Evolutionary conservation across 2,329 filamentous ascomycete genomes (phyloP).

Genomic region (Cladobotryum protrusum): DNA sequence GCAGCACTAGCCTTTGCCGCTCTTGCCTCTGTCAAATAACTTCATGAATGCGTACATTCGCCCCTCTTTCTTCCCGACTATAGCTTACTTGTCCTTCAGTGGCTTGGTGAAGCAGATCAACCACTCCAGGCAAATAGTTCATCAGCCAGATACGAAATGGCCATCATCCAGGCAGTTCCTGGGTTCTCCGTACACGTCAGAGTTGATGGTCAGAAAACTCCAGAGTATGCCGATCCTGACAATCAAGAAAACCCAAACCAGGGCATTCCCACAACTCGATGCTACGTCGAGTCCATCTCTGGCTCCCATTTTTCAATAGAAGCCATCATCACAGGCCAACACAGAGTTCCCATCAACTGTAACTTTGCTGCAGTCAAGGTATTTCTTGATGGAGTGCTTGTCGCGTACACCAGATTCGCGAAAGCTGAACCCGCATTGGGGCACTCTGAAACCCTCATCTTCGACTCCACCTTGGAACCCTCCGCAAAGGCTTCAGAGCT

Average conservation of each 20-base stretch:
- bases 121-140: not conserved
- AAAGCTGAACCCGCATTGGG: not conserved
- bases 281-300: conserved; percentile 21
- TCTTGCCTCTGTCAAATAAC: no score
- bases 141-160: conserved; percentile 13
- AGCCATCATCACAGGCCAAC: not conserved
- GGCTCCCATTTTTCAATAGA: conserved; percentile 16
- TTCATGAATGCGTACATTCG: no score
- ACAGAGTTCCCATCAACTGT: accelerated
- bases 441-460: not conserved
- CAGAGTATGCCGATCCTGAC: conserved; percentile 15
- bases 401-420: accelerated
- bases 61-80: no score
- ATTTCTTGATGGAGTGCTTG: conserved; percentile 14
- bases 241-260: not conserved
- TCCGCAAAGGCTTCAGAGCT: accelerated
- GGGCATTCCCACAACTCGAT: not conserved
- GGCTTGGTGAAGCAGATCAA: no score
- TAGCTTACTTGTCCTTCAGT: no score
- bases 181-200: conserved; percentile 14
- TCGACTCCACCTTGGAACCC: not conserved
- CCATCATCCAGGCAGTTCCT: conserved; percentile 14
- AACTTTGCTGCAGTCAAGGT: accelerated
- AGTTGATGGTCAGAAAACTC: conserved; percentile 15
- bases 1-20: no score